These are phyloP conservation scores for Cryoendolithus antarcticus DNA, from an alignment of 2,329 filamentous ascomycete genomes.

Conservation along the genomic window DNA sequence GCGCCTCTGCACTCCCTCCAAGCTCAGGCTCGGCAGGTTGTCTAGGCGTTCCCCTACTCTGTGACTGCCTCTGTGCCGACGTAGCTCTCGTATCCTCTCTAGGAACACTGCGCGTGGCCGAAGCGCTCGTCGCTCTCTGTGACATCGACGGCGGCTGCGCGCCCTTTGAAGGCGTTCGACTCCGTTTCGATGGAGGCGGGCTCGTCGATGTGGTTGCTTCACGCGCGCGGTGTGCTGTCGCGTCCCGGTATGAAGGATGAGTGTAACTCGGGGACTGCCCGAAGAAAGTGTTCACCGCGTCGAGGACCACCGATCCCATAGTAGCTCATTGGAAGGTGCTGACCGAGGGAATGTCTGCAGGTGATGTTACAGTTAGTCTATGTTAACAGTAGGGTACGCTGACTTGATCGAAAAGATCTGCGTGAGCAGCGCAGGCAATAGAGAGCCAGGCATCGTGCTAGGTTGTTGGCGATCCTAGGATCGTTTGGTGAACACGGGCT, in stretches of 20 bases:
- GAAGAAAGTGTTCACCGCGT: slow-evolving; percentile 58
- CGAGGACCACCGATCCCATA: slow-evolving; percentile 53
- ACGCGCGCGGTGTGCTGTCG: slow-evolving; percentile 10
- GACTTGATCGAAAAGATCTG: too few species aligned
- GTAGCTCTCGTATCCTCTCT: slow-evolving; percentile 5
- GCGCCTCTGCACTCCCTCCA: slow-evolving; percentile 11
- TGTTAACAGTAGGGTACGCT: neutral
- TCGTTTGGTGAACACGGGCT: too few species aligned
- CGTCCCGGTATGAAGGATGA: slow-evolving; percentile 14
- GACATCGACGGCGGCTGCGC: slow-evolving; percentile 18
- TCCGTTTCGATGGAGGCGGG: slow-evolving; percentile 13
- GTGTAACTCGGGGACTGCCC: slow-evolving; percentile 14
- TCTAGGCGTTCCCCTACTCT: neutral
- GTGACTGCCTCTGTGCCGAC: neutral
- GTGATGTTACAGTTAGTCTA: slow-evolving; percentile 8
- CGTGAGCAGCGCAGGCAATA: too few species aligned
- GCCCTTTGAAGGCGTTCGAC: slow-evolving; percentile 13
- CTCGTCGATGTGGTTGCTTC: slow-evolving; percentile 8
- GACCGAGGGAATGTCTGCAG: slow-evolving; percentile 7
- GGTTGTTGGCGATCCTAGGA: too few species aligned
- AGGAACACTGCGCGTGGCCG: slow-evolving; percentile 1
- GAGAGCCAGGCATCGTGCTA: too few species aligned
- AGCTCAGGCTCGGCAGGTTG: slow-evolving; percentile 3
- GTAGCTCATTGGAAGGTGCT: slow-evolving; percentile 26
- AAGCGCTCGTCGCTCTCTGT: slow-evolving; percentile 17